Conservation (phyloP, 169 alveolate species). For the Plasmodium malariae region DNA sequence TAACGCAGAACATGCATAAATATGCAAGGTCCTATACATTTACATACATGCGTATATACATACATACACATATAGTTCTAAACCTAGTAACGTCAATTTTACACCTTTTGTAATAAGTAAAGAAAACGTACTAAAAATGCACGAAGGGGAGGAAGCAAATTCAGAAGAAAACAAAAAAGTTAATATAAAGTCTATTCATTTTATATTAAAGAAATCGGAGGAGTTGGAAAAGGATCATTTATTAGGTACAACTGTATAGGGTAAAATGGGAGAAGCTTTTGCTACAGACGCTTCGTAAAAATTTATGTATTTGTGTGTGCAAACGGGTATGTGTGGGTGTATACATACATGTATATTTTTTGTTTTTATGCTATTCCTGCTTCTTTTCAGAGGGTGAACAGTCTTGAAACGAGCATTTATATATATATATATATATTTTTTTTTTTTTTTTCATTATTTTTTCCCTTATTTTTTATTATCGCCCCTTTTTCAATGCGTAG, state of each 20-base stretch:
- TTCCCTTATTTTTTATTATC: conserved; percentile 11
- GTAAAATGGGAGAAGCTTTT: too few relatives aligned
- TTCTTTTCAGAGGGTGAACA: background rate
- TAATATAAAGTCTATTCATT: conserved; percentile 54
- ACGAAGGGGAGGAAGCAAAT: background rate
- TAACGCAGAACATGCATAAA: too few relatives aligned
- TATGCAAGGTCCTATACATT: too few relatives aligned
- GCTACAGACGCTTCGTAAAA: too few relatives aligned
- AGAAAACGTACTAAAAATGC: conserved; percentile 3
- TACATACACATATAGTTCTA: too few relatives aligned
- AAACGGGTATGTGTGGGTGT: conserved; percentile 5
- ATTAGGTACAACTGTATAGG: too few relatives aligned
- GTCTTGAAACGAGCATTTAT: background rate
- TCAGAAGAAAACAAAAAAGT: conserved; percentile 14
- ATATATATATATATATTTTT: background rate
- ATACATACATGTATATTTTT: background rate
- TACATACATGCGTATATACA: too few relatives aligned
- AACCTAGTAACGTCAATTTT: too few relatives aligned
- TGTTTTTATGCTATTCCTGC: background rate
- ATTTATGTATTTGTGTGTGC: background rate
- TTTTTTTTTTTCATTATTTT: background rate
- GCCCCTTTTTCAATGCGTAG: conserved; percentile 4
- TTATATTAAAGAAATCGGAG: conserved; percentile 64
- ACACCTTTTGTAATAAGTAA: background rate
- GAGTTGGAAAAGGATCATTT: conserved; percentile 68